Percentiles rank a stretch among this genome's conserved stretches.
Evolutionary conservation across 441 rosid genomes (phyloP).

Genomic region (Gossypium schwendimanii): DNA sequence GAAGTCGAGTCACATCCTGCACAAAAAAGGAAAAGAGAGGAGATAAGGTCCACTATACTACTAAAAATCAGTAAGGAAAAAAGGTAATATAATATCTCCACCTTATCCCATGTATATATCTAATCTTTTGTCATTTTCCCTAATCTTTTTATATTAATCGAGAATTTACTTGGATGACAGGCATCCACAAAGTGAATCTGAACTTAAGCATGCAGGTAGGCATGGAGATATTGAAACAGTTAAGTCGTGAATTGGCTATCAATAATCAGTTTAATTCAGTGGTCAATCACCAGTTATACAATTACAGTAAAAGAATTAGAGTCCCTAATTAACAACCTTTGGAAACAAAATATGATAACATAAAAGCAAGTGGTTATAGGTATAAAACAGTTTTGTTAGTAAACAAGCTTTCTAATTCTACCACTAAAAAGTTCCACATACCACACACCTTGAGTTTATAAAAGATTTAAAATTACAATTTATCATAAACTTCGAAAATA

Average conservation of each 20-base stretch:
- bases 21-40: slow-evolving; percentile 24
- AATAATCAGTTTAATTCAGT: neutral
- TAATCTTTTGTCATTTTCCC: neutral
- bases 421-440: too few relatives aligned
- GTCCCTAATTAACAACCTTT: neutral
- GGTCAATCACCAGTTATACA: neutral
- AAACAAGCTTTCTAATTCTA: too few relatives aligned
- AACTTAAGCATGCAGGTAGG: neutral
- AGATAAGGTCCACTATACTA: slow-evolving; percentile 28
- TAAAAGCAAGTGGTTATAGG: too few relatives aligned
- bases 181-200: neutral
- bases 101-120: neutral
- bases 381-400: too few relatives aligned
- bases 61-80: neutral
- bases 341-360: neutral
- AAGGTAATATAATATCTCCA: neutral
- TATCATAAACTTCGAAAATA: too few relatives aligned
- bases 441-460: too few relatives aligned
- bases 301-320: neutral
- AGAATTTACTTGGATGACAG: neutral
- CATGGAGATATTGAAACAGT: too few relatives aligned
- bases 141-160: neutral
- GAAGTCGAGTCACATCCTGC: slow-evolving; percentile 45
- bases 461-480: too few relatives aligned
- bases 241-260: too few relatives aligned